These are phyloP conservation scores for Wickerhamiella spandovensis DNA, from an alignment of 805 yeast species.

Conservation along the genomic window DNA sequence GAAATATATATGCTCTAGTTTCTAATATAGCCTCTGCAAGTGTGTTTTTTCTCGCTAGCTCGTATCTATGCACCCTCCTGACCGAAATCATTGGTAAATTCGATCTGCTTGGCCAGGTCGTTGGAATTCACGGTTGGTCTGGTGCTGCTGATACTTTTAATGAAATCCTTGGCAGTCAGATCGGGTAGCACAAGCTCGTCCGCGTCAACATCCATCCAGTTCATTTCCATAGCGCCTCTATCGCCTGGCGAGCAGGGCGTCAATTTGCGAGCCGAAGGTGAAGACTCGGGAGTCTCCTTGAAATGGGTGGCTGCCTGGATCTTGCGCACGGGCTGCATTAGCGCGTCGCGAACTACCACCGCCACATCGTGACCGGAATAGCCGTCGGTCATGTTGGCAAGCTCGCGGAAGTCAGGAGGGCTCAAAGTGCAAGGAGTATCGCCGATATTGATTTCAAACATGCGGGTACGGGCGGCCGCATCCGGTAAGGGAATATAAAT, in stretches of 20 bases:
- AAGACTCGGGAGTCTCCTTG: slow-evolving; percentile 35
- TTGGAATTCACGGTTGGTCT: slow-evolving; percentile 88
- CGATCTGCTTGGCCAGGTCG: slow-evolving; percentile 70
- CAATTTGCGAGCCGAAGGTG: slow-evolving; percentile 30
- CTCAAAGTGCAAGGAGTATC: slow-evolving; percentile 71
- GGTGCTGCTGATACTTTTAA: slow-evolving; percentile 79
- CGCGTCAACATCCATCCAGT: slow-evolving; percentile 84
- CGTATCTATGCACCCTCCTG: slow-evolving; percentile 75
- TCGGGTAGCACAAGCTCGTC: slow-evolving; percentile 86
- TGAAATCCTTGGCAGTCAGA: slow-evolving; percentile 78
- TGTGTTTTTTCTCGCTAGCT: background rate
- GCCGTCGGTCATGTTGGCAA: slow-evolving; percentile 92
- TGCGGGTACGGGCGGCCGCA: slow-evolving; percentile 74
- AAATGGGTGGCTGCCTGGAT: slow-evolving; percentile 95
- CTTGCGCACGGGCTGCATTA: slow-evolving; percentile 95
- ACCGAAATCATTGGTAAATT: slow-evolving; percentile 90
- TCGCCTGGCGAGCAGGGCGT: slow-evolving; percentile 99
- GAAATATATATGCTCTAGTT: background rate
- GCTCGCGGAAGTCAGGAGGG: slow-evolving; percentile 55
- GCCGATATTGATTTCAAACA: slow-evolving; percentile 92
- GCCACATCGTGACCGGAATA: slow-evolving; percentile 97
- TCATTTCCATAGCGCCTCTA: slow-evolving; percentile 67
- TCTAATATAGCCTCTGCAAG: background rate
- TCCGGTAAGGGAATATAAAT: slow-evolving; percentile 94
- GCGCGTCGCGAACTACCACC: slow-evolving; percentile 90